Base-by-base conservation (phyloP, 2,329 filamentous ascomycete genomes). In the Exophiala sp. region DNA sequence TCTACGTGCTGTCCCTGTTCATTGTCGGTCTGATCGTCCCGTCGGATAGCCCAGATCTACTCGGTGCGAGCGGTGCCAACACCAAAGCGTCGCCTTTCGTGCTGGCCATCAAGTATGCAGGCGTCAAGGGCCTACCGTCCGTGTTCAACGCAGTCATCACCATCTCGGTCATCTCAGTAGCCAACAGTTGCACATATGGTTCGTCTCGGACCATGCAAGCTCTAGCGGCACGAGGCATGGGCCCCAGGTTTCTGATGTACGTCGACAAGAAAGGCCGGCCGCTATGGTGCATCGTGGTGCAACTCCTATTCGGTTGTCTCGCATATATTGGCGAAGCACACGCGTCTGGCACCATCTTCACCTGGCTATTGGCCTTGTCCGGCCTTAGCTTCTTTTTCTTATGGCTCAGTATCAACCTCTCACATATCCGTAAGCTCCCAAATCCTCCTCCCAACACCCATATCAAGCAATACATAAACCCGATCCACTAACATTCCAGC, bases 91-190 rank as follows among this genome's bases (percentile, higher is more conserved):
- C 88, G 2, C 90, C 91, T 1, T 96, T 96, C 66, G 90, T 96
- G 61, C 93, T 96, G 61, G 88, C 90, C 56, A 95, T 95, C 61
- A 74, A 85, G 58, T 84, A 88, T 54, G 88, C 89, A 1, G 84
- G 87, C 7, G 93, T 96, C 61, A 72, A 80, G 35, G 83, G 84
- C 2, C 77, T 96, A 1, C 88, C 88, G 2, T 90, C 86, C 0
- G 78, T 95, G 44, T 94, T 96, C 85, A 96, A 97, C 68, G 82
- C 81, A 13, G 88, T 96, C 53, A 95, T 96, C 65, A 81, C 95
- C 64, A 81, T 95, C 53, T 85, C 89, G 16, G 89, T 95, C 22
- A 73, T 96, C 21, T 93, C 87, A 1, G 90, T 96, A 52, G 88
- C 89, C 50, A 95, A 95, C 68, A 91, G 87, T 6, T 83, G 88